Percentiles rank a stretch among this genome's conserved stretches.
Evolutionary conservation across 2,329 filamentous ascomycete species (phyloP).

Genomic region (Hymenotorrendiella dingleyae): DNA sequence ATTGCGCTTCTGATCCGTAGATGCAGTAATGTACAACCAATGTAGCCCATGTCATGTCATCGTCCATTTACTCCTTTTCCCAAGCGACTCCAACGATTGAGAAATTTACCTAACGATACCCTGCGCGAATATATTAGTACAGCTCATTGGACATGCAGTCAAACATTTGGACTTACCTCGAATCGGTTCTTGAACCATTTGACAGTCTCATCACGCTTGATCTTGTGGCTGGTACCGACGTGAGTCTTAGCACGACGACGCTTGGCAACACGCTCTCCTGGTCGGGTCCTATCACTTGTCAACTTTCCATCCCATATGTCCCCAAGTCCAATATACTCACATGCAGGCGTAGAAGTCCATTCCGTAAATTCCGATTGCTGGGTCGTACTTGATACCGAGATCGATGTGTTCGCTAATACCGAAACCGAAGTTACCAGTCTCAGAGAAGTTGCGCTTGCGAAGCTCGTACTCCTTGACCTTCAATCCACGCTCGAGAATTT

Average conservation of each 20-base stretch:
- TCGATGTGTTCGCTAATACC: constrained; percentile 99
- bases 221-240: constrained; percentile 84
- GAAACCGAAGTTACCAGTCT: constrained; percentile 99
- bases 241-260: constrained; percentile 83
- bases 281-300: constrained; percentile 63
- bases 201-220: constrained; percentile 91
- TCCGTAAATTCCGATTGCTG: constrained; percentile 96
- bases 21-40: constrained; percentile 29
- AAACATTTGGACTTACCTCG: constrained; percentile 18
- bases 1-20: constrained; percentile 31
- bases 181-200: constrained; percentile 80
- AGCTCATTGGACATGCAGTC: no score
- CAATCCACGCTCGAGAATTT: constrained; percentile 99
- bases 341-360: constrained; percentile 99
- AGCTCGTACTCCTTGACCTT: constrained; percentile 99
- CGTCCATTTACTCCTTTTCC: constrained; percentile 24
- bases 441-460: constrained; percentile 98
- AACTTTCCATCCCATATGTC: constrained; percentile 3
- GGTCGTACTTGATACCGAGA: constrained; percentile 99
- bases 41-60: constrained; percentile 15
- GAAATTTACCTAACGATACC: constrained; percentile 90
- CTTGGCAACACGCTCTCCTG: constrained; percentile 95
- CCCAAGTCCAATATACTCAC: constrained; percentile 42
- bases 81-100: constrained; percentile 7
- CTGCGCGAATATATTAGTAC: constrained; percentile 41